Conservation (phyloP, 805 yeast genomes). For the Komagataella populi region DNA sequence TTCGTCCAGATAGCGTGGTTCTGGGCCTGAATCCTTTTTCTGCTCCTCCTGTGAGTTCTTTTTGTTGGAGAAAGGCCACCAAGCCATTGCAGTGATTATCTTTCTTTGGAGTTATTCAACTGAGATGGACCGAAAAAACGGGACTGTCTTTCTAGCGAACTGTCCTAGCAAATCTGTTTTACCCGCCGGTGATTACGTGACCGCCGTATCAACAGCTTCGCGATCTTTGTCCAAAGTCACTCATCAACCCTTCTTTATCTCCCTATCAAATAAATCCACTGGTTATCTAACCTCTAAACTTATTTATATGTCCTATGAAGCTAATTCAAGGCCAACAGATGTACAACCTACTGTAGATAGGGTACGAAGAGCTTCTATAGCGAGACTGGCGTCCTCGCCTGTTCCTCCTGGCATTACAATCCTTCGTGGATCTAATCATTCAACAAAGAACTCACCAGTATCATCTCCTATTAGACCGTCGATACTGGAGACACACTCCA, state of each 20-base stretch:
- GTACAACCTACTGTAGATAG: conserved; percentile 1
- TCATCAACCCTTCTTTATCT: not conserved
- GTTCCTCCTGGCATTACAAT: not conserved
- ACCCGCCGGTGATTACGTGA: not conserved
- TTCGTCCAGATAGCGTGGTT: conserved; percentile 30
- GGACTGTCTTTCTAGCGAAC: not conserved
- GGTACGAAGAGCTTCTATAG: conserved; percentile 17
- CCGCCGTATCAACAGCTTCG: not conserved
- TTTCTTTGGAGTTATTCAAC: not conserved
- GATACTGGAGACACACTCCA: not conserved
- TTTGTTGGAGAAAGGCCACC: not conserved
- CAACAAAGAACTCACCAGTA: not conserved
- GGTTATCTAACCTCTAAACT: not conserved
- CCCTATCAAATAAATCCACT: not conserved
- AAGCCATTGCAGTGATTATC: not conserved
- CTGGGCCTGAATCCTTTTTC: not conserved
- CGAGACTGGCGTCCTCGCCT: conserved; percentile 15
- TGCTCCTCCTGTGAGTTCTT: not conserved
- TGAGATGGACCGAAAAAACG: not conserved
- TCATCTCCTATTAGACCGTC: not conserved
- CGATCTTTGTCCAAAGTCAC: not conserved
- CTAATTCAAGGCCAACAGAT: conserved; percentile 1
- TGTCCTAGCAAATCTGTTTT: not conserved
- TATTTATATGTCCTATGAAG: not conserved
- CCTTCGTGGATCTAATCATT: not conserved